Evolutionary conservation across 2,329 filamentous ascomycete species (phyloP), one percentile per base, ranked within the genome.

Genomic region (Aspergillus sp.): DNA sequence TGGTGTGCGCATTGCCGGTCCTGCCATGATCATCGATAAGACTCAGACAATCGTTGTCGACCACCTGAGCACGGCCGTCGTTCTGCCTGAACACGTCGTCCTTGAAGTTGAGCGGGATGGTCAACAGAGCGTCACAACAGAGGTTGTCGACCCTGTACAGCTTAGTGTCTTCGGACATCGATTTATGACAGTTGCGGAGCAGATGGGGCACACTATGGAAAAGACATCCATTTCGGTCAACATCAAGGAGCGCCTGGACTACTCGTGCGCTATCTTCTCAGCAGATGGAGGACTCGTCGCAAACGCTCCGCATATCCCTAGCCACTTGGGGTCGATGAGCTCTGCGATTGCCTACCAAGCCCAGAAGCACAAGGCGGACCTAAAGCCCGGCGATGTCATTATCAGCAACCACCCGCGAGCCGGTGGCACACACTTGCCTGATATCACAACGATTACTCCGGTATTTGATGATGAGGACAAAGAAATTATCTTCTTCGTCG

Each of bases 21-120:
- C 92, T 3, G 91, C 92, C 0, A 89, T 96, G 74, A 84, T 96
- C 61, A 91, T 92, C 3, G 93, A 78, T 50, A 68, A 76, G 45
- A 78, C 76, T 1, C 93, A 97, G 74, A 98, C 93, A 0, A 95
- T 98, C 61, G 90, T 97, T 0, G 87, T 97, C 3, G 90, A 90
- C 0, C 93, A 93, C 0, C 84, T 84, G 30, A 85, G 91, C 3
- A 85, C 85, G 20, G 93, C 93, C 0, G 76, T 93, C 24, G 81
- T 96, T 34, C 87, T 96, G 1, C 66, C 72, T 13, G 69, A 69
- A 5, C 73, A 76, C 58, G 69, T 80, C 27, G 65, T 79, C 19
- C 66, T 80, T 20, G 72, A 79, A 20, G 58, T 73, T 27, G 58
- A 45, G 19, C 53, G 44, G 8, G 54, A 56, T 11, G 53, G 60